phyloP scores from a whole-genome alignment of 768 basidiomycete species.

The Rhizopogon vesiculosus region DNA sequence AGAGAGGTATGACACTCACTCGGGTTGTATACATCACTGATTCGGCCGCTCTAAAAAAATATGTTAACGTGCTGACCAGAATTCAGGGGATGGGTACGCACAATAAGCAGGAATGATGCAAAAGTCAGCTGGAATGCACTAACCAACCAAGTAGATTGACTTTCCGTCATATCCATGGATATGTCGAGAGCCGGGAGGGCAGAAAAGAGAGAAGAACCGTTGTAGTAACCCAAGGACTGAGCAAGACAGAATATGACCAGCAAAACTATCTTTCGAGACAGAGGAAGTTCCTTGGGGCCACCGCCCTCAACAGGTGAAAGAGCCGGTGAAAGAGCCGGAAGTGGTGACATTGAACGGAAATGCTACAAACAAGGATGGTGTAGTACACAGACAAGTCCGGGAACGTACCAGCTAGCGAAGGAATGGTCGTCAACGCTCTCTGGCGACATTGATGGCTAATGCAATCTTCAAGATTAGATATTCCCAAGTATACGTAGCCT shows the following conservation, averaged over 20 bases:
- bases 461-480: too few relatives aligned
- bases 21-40: conserved; percentile 36
- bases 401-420: background rate
- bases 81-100: conserved; percentile 12
- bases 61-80: background rate
- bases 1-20: conserved; percentile 21
- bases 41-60: conserved; percentile 29
- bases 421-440: background rate
- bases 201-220: conserved; percentile 34
- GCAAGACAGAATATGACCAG: conserved; percentile 36
- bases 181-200: conserved; percentile 31
- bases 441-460: too few relatives aligned
- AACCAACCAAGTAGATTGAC: conserved; percentile 33
- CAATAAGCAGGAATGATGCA: conserved; percentile 36
- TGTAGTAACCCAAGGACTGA: conserved; percentile 40
- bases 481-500: too few relatives aligned
- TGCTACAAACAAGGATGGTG: background rate
- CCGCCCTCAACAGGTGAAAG: background rate
- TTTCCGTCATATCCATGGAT: conserved; percentile 15
- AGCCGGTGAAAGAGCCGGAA: background rate
- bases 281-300: conserved; percentile 12
- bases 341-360: conserved; percentile 9
- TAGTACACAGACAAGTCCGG: background rate
- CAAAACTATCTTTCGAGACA: conserved; percentile 23
- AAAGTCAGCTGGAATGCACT: conserved; percentile 39